Conservation (phyloP, 306 rosid species). For the Comarum palustre region DNA sequence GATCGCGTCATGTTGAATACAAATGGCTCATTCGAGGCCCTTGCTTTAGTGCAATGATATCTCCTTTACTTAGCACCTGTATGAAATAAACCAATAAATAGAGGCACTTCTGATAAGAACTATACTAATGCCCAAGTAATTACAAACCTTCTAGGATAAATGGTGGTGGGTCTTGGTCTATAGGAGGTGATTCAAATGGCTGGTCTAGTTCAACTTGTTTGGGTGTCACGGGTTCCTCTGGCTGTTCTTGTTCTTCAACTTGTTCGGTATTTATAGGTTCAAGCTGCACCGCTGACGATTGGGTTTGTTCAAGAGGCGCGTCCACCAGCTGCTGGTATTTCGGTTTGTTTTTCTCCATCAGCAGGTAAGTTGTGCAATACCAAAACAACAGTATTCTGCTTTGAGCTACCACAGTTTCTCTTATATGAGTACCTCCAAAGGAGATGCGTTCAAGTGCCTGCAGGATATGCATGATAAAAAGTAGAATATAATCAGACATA, state of each 20-base stretch:
- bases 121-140: constrained; percentile 55
- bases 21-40: constrained; percentile 39
- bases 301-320: constrained; percentile 35
- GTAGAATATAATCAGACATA: background rate
- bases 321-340: constrained; percentile 71
- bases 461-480: constrained; percentile 12
- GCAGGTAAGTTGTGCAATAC: constrained; percentile 79
- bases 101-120: constrained; percentile 55
- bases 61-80: constrained; percentile 83
- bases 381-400: constrained; percentile 77
- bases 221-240: constrained; percentile 38
- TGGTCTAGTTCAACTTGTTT: constrained; percentile 38
- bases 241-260: constrained; percentile 37
- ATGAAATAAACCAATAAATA: constrained; percentile 61
- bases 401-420: constrained; percentile 73
- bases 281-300: constrained; percentile 29
- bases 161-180: constrained; percentile 58
- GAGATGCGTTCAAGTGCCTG: constrained; percentile 89
- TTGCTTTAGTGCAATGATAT: constrained; percentile 52
- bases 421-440: constrained; percentile 55
- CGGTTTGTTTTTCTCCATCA: constrained; percentile 82
- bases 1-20: constrained; percentile 31
- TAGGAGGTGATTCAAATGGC: constrained; percentile 43
- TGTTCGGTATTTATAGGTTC: constrained; percentile 39
- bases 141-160: constrained; percentile 92